phyloP scores from a whole-genome alignment of 352 stramenopile genomes.

The Pythium aquatile region DNA sequence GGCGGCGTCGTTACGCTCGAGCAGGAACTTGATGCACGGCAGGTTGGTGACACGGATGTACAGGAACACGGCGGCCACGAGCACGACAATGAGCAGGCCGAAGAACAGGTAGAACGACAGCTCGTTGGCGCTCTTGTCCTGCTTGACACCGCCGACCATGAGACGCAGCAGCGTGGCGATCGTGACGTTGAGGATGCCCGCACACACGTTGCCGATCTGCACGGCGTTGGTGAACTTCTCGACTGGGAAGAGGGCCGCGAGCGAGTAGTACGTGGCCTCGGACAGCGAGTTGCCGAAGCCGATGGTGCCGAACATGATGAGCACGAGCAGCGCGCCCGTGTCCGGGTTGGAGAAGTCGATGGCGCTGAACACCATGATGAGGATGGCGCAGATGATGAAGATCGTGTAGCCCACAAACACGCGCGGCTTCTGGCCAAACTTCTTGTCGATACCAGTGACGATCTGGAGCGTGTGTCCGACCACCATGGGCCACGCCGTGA shows the following conservation, averaged over 20 bases:
- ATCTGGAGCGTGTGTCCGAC: constrained; percentile 57
- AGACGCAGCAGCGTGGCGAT: constrained; percentile 49
- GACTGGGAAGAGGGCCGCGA: constrained; percentile 61
- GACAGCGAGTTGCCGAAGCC: constrained; percentile 60
- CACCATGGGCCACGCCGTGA: constrained; percentile 62
- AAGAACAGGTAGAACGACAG: constrained; percentile 68
- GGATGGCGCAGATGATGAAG: constrained; percentile 48
- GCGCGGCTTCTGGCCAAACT: constrained; percentile 38
- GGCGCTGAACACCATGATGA: constrained; percentile 64
- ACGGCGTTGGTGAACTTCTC: constrained; percentile 68
- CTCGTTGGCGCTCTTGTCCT: constrained; percentile 35
- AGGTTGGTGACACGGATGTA: constrained; percentile 39
- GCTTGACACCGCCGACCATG: constrained; percentile 39
- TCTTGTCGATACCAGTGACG: constrained; percentile 55
- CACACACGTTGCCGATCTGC: constrained; percentile 55
- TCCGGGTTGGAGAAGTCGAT: constrained; percentile 48
- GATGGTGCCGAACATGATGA: constrained; percentile 50
- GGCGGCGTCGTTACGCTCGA: constrained; percentile 45
- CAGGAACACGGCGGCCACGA: constrained; percentile 43
- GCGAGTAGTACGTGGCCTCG: constrained; percentile 60
- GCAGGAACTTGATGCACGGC: constrained; percentile 47
- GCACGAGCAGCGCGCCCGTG: constrained; percentile 45
- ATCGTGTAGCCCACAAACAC: constrained; percentile 50
- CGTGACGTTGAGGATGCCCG: constrained; percentile 55
- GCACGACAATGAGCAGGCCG: constrained; percentile 45